Base-by-base conservation (phyloP, 2,329 filamentous ascomycete species). In the Rutstroemia sydowiana region DNA sequence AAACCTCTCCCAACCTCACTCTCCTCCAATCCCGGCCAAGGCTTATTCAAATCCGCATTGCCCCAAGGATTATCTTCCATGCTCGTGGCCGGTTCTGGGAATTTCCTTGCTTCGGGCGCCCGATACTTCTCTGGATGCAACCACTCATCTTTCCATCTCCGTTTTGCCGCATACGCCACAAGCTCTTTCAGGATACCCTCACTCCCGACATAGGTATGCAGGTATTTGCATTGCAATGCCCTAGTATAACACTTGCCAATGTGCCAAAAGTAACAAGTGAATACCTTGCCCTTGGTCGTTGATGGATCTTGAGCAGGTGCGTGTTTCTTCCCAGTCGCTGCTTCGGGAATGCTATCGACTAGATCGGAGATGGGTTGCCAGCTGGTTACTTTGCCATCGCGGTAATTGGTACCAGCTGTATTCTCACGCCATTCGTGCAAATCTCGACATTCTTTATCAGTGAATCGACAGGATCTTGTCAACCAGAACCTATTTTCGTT, bases 381-480 rank as follows among this genome's bases (percentile, higher is more conserved):
- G 2, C 32, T 62, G 2, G 59, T 58, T 3, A 59, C 55, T 44
- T 60, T 60, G 13, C 58, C 59, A n/a, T 47, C 52, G 28, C 55
- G 57, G 5, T 60, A 31, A 34, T 63, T 59, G n/a, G 46, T 39
- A 10, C 41, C 36, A 2, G 47, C 13, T 32, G 48, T 46, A 50
- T 34, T 11, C 7, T 47, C 44, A 16, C 43, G 43, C 6, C 48
- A 31, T n/a, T 48, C 54, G 41, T 63, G 61, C 2, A 63, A 50
- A 37, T 63, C 54, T 2, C 59, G 55, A 41, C 62, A 64, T 55
- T 63, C 59, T 45, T 58, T 58, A 16, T 55, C 57, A 0, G 51
- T 57, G 52, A 60, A 64, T n/a, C 60, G 59, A 30, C 62, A 64
- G 3, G 37, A 45, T 39, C 55, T 57, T 23, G 52, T 52, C 1